Evolutionary conservation across 2,329 filamentous ascomycete genomes (phyloP).

Genomic region (Boeremia lycopersici): DNA sequence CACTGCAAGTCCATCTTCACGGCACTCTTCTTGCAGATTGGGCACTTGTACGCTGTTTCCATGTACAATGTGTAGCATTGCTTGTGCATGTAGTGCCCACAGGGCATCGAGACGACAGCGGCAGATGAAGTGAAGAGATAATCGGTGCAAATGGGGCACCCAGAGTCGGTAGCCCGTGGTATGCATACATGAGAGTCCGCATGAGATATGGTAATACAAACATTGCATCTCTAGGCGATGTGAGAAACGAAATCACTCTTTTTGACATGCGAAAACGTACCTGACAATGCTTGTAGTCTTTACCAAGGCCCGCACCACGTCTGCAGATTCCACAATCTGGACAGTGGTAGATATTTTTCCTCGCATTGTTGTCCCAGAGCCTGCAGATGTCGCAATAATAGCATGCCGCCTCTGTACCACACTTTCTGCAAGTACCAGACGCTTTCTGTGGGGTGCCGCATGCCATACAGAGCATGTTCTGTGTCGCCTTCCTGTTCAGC

Average conservation of each 20-base stretch:
- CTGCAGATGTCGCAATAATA: conserved; percentile 97
- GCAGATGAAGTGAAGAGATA: conserved; percentile 93
- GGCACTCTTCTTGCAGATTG: conserved; percentile 95
- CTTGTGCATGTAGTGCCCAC: conserved; percentile 94
- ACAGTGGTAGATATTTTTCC: conserved; percentile 95
- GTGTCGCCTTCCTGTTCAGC: conserved; percentile 81
- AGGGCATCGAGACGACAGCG: conserved; percentile 91
- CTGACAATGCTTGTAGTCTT: conserved; percentile 99
- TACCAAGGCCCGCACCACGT: conserved; percentile 86
- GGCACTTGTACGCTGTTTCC: conserved; percentile 90
- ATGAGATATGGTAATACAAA: conserved; percentile 89
- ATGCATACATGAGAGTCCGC: conserved; percentile 89
- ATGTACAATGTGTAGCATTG: conserved; percentile 88
- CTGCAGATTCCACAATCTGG: conserved; percentile 95
- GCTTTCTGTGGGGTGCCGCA: conserved; percentile 85
- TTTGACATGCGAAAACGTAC: conserved; percentile 54
- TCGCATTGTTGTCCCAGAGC: conserved; percentile 91
- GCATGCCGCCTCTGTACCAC: conserved; percentile 76
- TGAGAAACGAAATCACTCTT: conserved; percentile 15
- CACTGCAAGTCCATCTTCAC: conserved; percentile 97
- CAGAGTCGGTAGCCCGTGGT: conserved; percentile 89
- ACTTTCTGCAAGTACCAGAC: conserved; percentile 76
- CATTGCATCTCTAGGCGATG: conserved; percentile 67
- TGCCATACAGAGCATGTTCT: conserved; percentile 97
- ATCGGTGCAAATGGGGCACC: conserved; percentile 95